A percentile compares a stretch with the other conserved stretches of the same genome.
Conservation (phyloP, 177 flowering plant genomes). For the Tripterygium wilfordii region DNA sequence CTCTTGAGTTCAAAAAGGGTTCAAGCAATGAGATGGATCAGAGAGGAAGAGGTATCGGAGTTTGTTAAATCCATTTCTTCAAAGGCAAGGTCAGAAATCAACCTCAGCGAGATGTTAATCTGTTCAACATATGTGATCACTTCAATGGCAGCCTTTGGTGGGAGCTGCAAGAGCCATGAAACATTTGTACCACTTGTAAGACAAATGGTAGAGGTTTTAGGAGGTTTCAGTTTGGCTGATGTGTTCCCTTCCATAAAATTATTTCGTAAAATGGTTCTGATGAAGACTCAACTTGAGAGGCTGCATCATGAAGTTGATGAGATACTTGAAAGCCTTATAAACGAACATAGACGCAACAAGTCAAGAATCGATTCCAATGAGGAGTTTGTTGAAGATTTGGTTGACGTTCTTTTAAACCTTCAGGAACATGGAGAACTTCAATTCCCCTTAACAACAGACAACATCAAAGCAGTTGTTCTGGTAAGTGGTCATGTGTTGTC, state of each 20-base stretch:
- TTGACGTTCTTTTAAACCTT: slow-evolving; percentile 6
- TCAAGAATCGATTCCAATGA: not conserved
- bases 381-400: not conserved
- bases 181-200: not conserved
- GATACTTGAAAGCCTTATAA: not conserved
- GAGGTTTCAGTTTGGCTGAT: slow-evolving; percentile 9
- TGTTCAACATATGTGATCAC: slow-evolving; percentile 2
- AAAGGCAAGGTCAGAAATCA: not conserved
- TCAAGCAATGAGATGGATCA: slow-evolving; percentile 5
- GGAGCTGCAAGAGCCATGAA: slow-evolving; percentile 4
- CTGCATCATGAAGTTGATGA: not conserved
- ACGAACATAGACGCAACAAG: not conserved
- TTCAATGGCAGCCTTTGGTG: slow-evolving; percentile 7
- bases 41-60: slow-evolving; percentile 13
- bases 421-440: slow-evolving; percentile 2
- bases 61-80: not conserved
- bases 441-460: not conserved
- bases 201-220: not conserved
- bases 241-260: slow-evolving; percentile 2
- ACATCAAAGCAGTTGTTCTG: slow-evolving; percentile 5
- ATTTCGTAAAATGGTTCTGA: not conserved
- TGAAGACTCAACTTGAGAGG: not conserved
- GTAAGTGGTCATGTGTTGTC: not conserved
- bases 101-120: slow-evolving; percentile 4
- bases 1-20: slow-evolving; percentile 18